phyloP scores from a whole-genome alignment of 1,139 yeast species.

The Hyphopichia burtonii region DNA sequence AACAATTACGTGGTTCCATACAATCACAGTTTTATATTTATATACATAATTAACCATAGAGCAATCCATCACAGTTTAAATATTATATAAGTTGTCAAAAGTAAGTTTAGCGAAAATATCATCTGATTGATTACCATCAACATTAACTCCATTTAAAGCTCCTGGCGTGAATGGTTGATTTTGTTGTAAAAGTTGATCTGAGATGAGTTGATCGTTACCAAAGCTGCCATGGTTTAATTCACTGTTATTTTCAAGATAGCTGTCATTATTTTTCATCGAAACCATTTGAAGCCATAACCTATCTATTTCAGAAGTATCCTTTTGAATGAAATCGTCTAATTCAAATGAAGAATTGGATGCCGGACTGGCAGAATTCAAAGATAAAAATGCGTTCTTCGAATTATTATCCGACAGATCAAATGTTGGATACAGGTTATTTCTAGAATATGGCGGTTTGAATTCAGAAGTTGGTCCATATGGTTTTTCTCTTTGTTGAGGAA shows the following conservation, averaged over 20 bases:
- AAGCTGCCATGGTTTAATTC: background rate
- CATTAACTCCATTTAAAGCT: background rate
- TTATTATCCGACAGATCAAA: background rate
- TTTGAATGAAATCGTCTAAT: conserved; percentile 17
- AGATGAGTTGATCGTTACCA: background rate
- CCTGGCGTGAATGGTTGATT: conserved; percentile 2
- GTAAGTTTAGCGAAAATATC: background rate
- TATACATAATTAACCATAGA: no score
- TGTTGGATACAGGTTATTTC: background rate
- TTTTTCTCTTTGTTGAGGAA: no score
- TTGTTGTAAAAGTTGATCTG: conserved; percentile 1
- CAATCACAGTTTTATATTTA: no score
- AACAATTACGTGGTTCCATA: background rate
- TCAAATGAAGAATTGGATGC: conserved; percentile 5
- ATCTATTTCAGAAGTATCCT: conserved; percentile 35
- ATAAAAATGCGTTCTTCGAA: background rate
- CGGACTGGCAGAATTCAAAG: background rate
- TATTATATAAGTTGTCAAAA: background rate
- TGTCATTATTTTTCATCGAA: conserved; percentile 17
- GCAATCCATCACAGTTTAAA: background rate
- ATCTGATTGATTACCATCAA: background rate
- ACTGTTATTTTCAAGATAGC: background rate
- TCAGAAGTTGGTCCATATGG: no score
- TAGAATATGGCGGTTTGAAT: background rate
- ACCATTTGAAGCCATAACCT: conserved; percentile 37